These are phyloP conservation scores for Puccinia hordei DNA, from an alignment of 1,284 basidiomycete species.

Conservation along the genomic window DNA sequence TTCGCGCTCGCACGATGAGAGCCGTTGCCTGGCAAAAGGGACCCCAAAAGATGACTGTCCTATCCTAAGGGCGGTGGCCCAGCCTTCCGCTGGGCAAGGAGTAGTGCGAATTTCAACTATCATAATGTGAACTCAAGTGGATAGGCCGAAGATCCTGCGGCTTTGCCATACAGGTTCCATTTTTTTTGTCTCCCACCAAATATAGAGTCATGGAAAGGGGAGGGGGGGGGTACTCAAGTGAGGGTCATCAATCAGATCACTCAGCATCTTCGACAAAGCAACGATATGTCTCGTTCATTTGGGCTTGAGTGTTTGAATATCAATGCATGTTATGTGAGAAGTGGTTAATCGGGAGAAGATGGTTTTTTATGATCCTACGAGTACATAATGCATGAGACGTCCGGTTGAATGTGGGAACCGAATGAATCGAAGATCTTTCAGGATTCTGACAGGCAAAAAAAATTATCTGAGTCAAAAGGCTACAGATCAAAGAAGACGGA, in stretches of 20 bases:
- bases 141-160: conserved; percentile 37
- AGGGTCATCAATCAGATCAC: conserved; percentile 39
- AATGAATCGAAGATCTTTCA: conserved; percentile 30
- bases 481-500: conserved; percentile 21
- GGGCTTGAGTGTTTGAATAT: conserved; percentile 31
- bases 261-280: conserved; percentile 31
- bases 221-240: conserved; percentile 1
- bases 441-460: conserved; percentile 31
- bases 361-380: conserved; percentile 24
- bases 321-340: conserved; percentile 24
- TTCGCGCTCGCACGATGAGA: not conserved
- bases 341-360: conserved; percentile 30
- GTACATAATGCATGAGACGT: conserved; percentile 31
- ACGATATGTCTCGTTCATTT: conserved; percentile 6
- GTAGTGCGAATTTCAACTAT: conserved; percentile 33
- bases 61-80: conserved; percentile 1
- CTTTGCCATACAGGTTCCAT: conserved; percentile 37
- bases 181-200: not conserved
- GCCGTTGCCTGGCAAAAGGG: conserved; percentile 19
- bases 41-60: conserved; percentile 34
- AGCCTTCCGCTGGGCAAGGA: conserved; percentile 15
- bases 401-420: conserved; percentile 31
- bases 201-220: conserved; percentile 34
- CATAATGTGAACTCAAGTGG: conserved; percentile 43
- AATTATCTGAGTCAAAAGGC: conserved; percentile 35